A percentile compares a stretch with the other conserved stretches of the same genome.
Evolutionary conservation across 371 early-diverging fungal genomes (phyloP).

Genomic region (Capillidium heterosporum): DNA sequence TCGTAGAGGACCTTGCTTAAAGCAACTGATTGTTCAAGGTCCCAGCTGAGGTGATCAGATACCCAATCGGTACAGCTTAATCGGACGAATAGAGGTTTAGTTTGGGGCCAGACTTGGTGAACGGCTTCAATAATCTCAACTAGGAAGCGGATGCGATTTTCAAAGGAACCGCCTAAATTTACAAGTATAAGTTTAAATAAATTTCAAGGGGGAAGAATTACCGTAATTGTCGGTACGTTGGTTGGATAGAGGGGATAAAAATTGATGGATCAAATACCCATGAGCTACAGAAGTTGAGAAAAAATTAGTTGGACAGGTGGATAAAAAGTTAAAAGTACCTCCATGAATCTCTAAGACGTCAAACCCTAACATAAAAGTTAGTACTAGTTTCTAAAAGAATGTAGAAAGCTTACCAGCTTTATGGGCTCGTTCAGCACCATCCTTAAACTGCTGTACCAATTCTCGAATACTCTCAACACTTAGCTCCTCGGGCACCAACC

Average conservation of each 20-base stretch:
- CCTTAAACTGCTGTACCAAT: conserved; percentile 35
- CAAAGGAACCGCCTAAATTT: conserved; percentile 38
- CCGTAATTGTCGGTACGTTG: conserved; percentile 67
- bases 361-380: conserved; percentile 19
- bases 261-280: conserved; percentile 60
- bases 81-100: conserved; percentile 68
- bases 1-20: conserved; percentile 30
- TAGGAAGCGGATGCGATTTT: conserved; percentile 52
- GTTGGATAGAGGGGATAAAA: conserved; percentile 65
- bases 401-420: conserved; percentile 23
- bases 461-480: conserved; percentile 37
- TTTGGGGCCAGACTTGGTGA: conserved; percentile 45
- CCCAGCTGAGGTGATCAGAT: conserved; percentile 32
- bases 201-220: not conserved
- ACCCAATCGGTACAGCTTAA: conserved; percentile 58
- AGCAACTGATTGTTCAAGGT: conserved; percentile 37
- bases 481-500: conserved; percentile 35
- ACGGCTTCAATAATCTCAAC: conserved; percentile 40
- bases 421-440: conserved; percentile 47
- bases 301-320: not conserved
- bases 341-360: conserved; percentile 76
- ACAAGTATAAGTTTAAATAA: not conserved
- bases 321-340: conserved; percentile 26
- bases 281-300: conserved; percentile 13
- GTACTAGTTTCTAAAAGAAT: not conserved